Conservation (phyloP, 1,139 yeast genomes). For the Wickerhamiella infanticola region DNA sequence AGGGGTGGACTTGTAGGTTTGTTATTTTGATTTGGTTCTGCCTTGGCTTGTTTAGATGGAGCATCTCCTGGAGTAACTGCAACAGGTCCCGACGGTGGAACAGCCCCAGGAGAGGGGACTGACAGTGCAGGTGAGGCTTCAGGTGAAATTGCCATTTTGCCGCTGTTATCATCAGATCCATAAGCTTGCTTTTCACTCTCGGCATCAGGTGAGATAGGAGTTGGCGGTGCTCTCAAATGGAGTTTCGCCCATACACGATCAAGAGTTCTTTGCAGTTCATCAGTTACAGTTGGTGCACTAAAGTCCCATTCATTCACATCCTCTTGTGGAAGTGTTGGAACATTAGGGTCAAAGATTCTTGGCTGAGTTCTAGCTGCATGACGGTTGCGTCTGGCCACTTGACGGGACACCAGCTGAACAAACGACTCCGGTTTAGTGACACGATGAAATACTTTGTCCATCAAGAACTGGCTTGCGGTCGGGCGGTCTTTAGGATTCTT, state of each 20-base stretch:
- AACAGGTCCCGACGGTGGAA: neutral
- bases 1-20: neutral
- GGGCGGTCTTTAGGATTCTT: constrained; percentile 12
- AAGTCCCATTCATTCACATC: neutral
- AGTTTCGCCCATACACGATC: too few species aligned
- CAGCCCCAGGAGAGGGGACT: neutral
- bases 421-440: constrained; percentile 5
- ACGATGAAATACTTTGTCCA: neutral
- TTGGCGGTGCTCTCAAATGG: too few species aligned
- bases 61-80: neutral
- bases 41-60: neutral
- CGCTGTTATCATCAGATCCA: neutral
- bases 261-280: too few species aligned
- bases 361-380: neutral
- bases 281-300: neutral
- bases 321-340: neutral
- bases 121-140: neutral
- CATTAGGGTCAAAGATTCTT: neutral
- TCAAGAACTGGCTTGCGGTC: constrained; percentile 8
- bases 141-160: neutral
- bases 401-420: neutral
- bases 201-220: too few species aligned
- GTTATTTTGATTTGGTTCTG: neutral
- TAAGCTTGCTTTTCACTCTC: neutral
- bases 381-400: neutral